Base-by-base conservation (phyloP, 1,284 basidiomycete genomes). In the Microbotryum intermedium region DNA sequence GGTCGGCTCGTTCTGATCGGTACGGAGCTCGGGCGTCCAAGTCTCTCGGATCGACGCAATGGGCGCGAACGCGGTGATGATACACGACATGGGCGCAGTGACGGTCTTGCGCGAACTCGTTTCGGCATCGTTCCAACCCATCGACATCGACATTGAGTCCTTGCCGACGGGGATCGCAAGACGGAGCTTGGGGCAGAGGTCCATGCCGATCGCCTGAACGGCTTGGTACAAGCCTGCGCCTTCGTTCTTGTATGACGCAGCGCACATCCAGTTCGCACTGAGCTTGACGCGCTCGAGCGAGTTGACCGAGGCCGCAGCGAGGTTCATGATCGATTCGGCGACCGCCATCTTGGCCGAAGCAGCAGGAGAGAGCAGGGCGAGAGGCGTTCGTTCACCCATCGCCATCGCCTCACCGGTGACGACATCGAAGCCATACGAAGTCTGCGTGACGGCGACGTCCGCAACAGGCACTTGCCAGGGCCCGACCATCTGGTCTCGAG, bases 61-160 rank as follows among this genome's bases (percentile, higher is more conserved):
- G 2, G 88, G 84, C 2, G 90, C 86, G 72, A 99, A 98, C 1
- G 94, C 94, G 18, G 95, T 97, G 62, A 97, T 83, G 72, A 97
- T 90, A 66, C 95, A 79, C 25, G 92, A 95, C 53, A 97, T 76
- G 3, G 94, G 95, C 5, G 94, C 82, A 48, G 84, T 93, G 60
- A 98, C 89, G 71, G 92, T 85, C 62, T 84, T 85, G 71, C 83
- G 78, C 66, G 84, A 82, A 26, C 77, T 80, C 9, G 79, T 79
- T 29, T 86, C 75, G 56, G 74, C 80, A 47, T 74, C 75, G 25
- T 76, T 67, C 94, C 94, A 99, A 70, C 85, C 87, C 94, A 97
- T 98, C 62, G 88, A 87, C 94, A 98, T 99, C 39, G 90, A 93
- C 95, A 99, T 97, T 4, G 92, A 97, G 76, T 99, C 94, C 77